Percentiles rank a stretch among this genome's conserved stretches.
These are phyloP conservation scores for Epichloe gansuensis DNA, from an alignment of 2,329 filamentous ascomycete genomes.

Conservation along the genomic window DNA sequence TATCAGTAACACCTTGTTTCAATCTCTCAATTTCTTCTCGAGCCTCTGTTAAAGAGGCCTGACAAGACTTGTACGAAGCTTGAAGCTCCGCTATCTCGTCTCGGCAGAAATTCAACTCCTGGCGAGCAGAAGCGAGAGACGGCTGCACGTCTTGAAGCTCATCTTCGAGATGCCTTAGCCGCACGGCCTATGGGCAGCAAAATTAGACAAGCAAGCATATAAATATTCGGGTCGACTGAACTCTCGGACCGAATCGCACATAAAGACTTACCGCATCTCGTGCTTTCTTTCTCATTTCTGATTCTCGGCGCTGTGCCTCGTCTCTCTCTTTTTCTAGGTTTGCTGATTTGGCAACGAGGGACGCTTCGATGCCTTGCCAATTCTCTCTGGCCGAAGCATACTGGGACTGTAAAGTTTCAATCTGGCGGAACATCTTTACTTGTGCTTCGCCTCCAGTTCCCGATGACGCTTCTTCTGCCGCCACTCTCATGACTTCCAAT, in stretches of 20 bases:
- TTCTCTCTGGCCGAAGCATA: conserved; percentile 91
- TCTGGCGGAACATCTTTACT: conserved; percentile 79
- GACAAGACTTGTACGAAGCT: conserved; percentile 50
- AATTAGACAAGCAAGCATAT: neutral
- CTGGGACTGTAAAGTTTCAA: conserved; percentile 91
- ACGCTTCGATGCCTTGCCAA: conserved; percentile 92
- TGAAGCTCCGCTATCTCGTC: conserved; percentile 49
- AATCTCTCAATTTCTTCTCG: conserved; percentile 38
- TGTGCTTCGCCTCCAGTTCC: conserved; percentile 71
- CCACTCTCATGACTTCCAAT: conserved; percentile 71
- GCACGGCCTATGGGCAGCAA: conserved; percentile 36
- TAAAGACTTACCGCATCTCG: conserved; percentile 58
- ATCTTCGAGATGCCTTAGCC: conserved; percentile 60
- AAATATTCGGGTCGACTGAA: neutral
- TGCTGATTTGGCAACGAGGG: conserved; percentile 62
- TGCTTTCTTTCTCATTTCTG: conserved; percentile 77
- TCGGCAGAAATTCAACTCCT: conserved; percentile 48
- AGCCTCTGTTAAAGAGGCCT: conserved; percentile 48
- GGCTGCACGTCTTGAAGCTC: conserved; percentile 62
- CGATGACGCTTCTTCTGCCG: conserved; percentile 81
- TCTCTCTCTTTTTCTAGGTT: conserved; percentile 83
- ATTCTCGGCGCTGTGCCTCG: conserved; percentile 70
- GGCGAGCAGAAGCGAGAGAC: conserved; percentile 49
- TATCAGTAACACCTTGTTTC: conserved; percentile 18
- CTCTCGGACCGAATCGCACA: neutral